Percentiles rank a stretch among this genome's conserved stretches.
These are phyloP conservation scores for Hypomyces rosellus DNA, from an alignment of 2,329 filamentous ascomycete genomes.

Conservation along the genomic window DNA sequence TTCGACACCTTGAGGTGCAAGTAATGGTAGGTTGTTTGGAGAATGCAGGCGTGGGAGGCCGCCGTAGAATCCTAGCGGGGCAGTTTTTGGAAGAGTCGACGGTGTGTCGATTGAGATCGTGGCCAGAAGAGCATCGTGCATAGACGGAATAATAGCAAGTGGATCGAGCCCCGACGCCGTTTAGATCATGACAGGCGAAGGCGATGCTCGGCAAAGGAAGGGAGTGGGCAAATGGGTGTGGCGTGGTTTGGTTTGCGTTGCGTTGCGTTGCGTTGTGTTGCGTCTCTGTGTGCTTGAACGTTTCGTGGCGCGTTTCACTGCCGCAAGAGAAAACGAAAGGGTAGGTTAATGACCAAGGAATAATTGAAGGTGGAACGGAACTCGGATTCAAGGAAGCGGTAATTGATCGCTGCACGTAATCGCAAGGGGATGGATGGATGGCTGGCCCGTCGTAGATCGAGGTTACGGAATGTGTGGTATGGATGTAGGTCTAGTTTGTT, in stretches of 20 bases:
- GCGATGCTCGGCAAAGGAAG: slow-evolving; percentile 3
- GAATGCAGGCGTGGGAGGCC: slow-evolving; percentile 10
- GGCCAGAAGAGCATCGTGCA: slow-evolving; percentile 14
- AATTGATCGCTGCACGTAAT: too few relatives aligned
- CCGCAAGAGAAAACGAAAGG: too few relatives aligned
- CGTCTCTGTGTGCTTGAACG: too few relatives aligned
- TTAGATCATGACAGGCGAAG: slow-evolving; percentile 11
- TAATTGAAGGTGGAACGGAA: too few relatives aligned
- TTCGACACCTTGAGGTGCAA: background rate
- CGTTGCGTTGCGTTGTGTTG: background rate
- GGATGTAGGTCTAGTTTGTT: too few relatives aligned
- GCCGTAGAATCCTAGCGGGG: slow-evolving; percentile 11
- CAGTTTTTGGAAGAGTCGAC: slow-evolving; percentile 9
- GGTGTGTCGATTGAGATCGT: slow-evolving; percentile 8
- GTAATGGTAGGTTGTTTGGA: background rate
- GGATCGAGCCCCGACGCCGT: slow-evolving; percentile 4
- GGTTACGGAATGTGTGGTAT: too few relatives aligned
- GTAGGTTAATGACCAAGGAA: too few relatives aligned
- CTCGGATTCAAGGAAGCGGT: too few relatives aligned
- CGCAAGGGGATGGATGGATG: too few relatives aligned
- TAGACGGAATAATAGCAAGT: slow-evolving; percentile 1
- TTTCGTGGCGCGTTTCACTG: too few relatives aligned
- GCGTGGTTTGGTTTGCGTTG: background rate
- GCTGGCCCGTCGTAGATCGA: too few relatives aligned
- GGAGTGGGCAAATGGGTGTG: background rate